phyloP scores from a whole-genome alignment of 1,284 basidiomycete genomes.

The Sphagnurus paluster region DNA sequence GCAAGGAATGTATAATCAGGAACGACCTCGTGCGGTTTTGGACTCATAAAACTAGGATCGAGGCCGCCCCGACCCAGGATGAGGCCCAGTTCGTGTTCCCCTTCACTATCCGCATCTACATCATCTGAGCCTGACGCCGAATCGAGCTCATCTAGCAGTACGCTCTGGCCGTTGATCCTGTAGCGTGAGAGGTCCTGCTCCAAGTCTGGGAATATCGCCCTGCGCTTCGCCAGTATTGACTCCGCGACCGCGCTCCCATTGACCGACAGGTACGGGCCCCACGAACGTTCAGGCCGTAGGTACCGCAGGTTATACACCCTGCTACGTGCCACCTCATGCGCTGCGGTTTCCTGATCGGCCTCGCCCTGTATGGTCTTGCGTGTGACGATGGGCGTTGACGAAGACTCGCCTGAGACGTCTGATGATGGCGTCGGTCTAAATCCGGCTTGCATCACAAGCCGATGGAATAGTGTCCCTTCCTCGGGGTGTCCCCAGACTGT shows the following conservation, averaged over 20 bases:
- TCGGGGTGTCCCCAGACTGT: conserved; percentile 22
- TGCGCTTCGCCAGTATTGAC: conserved; percentile 2
- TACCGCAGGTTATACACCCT: conserved; percentile 50
- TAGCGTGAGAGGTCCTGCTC: conserved; percentile 13
- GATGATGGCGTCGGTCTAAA: conserved; percentile 26
- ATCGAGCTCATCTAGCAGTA: background rate
- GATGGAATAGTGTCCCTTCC: conserved; percentile 33
- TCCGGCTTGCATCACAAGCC: conserved; percentile 39
- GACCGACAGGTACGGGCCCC: conserved; percentile 45
- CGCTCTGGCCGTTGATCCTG: conserved; percentile 9
- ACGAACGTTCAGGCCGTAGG: conserved; percentile 39
- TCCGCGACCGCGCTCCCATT: background rate
- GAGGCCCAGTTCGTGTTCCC: conserved; percentile 18
- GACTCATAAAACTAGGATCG: conserved; percentile 22
- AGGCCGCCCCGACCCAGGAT: conserved; percentile 16
- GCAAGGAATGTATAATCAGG: conserved; percentile 42
- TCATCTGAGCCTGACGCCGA: conserved; percentile 19
- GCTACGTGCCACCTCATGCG: conserved; percentile 40
- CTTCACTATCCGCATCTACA: conserved; percentile 22
- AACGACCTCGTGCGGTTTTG: conserved; percentile 32
- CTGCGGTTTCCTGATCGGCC: conserved; percentile 22
- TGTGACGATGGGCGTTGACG: background rate
- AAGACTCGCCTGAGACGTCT: background rate
- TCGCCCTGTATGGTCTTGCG: conserved; percentile 2
- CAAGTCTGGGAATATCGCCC: conserved; percentile 10